Percentiles rank a stretch among this genome's conserved stretches.
These are phyloP conservation scores for Trichoderma asperellum DNA, from an alignment of 2,329 filamentous ascomycete genomes.

Conservation along the genomic window DNA sequence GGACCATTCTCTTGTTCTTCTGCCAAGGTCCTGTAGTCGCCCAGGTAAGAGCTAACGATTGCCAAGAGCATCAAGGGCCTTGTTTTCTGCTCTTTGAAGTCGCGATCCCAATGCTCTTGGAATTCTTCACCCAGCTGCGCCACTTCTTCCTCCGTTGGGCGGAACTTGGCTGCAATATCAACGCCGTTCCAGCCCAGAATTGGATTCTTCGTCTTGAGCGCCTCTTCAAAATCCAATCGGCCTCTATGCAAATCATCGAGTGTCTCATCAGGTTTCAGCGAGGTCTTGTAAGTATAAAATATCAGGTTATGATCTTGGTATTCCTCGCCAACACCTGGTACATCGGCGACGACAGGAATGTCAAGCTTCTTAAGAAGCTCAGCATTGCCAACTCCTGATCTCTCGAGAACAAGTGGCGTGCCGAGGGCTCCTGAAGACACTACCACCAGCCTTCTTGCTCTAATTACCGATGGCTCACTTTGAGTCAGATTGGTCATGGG, in stretches of 20 bases:
- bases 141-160: conserved; percentile 58
- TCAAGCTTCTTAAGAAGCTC: conserved; percentile 52
- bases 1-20: conserved; percentile 20
- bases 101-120: conserved; percentile 56
- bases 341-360: conserved; percentile 50
- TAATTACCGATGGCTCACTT: conserved; percentile 31
- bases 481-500: conserved; percentile 25
- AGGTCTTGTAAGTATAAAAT: conserved; percentile 53
- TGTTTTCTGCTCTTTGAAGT: conserved; percentile 51
- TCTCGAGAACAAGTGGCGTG: conserved; percentile 61
- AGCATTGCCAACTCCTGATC: conserved; percentile 63
- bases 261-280: conserved; percentile 40
- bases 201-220: conserved; percentile 51
- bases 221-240: conserved; percentile 43
- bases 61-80: conserved; percentile 54
- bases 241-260: conserved; percentile 58
- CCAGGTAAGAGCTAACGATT: conserved; percentile 38
- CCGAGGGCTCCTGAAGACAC: conserved; percentile 53
- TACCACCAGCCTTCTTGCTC: conserved; percentile 39
- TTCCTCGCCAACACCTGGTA: conserved; percentile 57
- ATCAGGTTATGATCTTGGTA: conserved; percentile 62
- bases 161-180: conserved; percentile 60
- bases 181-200: conserved; percentile 61
- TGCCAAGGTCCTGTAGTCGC: conserved; percentile 6
- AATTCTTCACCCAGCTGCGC: conserved; percentile 57